phyloP scores from a whole-genome alignment of 2,329 filamentous ascomycete species.

The Leptosphaerulina australis region DNA sequence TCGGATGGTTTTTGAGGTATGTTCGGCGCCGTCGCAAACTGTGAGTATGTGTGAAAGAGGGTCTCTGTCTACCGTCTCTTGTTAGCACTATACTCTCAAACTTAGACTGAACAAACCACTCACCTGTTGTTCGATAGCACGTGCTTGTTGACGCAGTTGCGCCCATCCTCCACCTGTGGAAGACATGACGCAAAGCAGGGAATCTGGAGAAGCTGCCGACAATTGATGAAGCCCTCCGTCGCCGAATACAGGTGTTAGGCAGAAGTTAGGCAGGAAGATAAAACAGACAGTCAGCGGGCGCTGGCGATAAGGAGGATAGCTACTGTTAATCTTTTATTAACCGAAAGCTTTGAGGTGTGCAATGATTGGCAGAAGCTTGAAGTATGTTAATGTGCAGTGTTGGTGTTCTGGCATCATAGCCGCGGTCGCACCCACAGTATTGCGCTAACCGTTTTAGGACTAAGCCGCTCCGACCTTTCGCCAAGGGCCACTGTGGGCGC shows the following conservation, averaged over 20 bases:
- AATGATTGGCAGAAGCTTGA: background rate
- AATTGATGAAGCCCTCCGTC: background rate
- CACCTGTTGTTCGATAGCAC: slow-evolving; percentile 89
- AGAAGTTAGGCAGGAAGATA: background rate
- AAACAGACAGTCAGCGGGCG: no score
- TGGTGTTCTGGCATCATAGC: slow-evolving; percentile 31
- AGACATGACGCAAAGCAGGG: slow-evolving; percentile 37
- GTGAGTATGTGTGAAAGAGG: slow-evolving; percentile 83
- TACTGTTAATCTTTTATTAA: no score
- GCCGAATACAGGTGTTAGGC: background rate
- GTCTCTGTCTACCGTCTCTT: slow-evolving; percentile 72
- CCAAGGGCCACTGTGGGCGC: slow-evolving; percentile 31
- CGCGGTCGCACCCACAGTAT: slow-evolving; percentile 18
- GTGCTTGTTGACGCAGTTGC: slow-evolving; percentile 89
- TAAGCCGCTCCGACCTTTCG: slow-evolving; percentile 7
- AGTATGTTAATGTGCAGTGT: background rate
- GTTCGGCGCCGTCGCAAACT: slow-evolving; percentile 80
- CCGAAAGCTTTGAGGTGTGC: no score
- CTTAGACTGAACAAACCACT: slow-evolving; percentile 18
- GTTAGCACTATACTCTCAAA: slow-evolving; percentile 31
- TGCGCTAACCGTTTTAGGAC: slow-evolving; percentile 6
- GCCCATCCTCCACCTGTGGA: slow-evolving; percentile 71
- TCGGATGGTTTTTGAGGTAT: slow-evolving; percentile 83
- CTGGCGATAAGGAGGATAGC: no score
- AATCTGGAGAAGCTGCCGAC: background rate